A percentile compares a stretch with the other conserved stretches of the same genome.
Conservation (phyloP, 2,329 filamentous ascomycete genomes). For the Bipolaris cookei region DNA sequence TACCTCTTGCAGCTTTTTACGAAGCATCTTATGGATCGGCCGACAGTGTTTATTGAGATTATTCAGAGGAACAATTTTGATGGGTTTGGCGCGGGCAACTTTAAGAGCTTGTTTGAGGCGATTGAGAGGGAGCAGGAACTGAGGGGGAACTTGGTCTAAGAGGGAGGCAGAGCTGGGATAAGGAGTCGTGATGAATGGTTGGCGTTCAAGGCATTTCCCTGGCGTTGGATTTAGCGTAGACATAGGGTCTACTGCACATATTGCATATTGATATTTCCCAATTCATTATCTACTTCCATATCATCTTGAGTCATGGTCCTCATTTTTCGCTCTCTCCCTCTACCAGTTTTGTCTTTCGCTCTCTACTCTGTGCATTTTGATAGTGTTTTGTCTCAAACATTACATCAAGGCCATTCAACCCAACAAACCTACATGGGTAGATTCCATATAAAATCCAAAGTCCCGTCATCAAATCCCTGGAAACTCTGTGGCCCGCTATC, state of each 20-base stretch:
- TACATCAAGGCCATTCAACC: not conserved
- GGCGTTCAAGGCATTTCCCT: not conserved
- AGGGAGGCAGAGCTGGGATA: too few relatives aligned
- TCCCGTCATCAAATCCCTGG: conserved; percentile 49
- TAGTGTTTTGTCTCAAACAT: not conserved
- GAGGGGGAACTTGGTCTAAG: conserved; percentile 72
- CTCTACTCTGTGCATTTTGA: not conserved
- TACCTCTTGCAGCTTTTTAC: conserved; percentile 73
- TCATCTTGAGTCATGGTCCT: not conserved
- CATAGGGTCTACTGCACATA: not conserved
- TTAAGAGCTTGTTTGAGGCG: conserved; percentile 93
- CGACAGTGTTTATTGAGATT: conserved; percentile 95
- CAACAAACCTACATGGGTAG: conserved; percentile 35
- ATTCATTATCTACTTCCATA: not conserved
- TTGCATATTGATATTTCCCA: not conserved
- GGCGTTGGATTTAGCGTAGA: not conserved
- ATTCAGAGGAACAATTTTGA: conserved; percentile 91
- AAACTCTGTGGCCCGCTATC: conserved; percentile 43
- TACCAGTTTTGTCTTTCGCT: not conserved
- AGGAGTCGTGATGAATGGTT: not conserved
- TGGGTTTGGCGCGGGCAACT: conserved; percentile 93
- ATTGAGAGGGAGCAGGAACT: conserved; percentile 91
- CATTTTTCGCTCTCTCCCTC: not conserved
- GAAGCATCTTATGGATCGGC: conserved; percentile 86
- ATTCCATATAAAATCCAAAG: conserved; percentile 51